Base-by-base conservation (phyloP, 2,329 filamentous ascomycete genomes). In the Stachybotrys elegans region DNA sequence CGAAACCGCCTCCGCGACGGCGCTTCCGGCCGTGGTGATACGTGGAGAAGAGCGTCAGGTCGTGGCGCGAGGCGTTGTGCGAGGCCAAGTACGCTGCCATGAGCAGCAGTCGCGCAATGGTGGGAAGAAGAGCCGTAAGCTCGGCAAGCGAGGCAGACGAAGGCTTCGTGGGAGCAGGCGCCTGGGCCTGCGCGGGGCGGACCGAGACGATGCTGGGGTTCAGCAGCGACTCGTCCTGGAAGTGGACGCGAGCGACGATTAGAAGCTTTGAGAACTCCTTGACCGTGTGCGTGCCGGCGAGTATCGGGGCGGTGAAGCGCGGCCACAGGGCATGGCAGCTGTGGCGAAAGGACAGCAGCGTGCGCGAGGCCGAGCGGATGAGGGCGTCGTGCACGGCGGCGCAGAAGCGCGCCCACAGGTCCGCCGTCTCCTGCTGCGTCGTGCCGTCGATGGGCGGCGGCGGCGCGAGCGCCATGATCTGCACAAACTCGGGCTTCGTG, bases 351-450 rank as follows among this genome's bases (percentile, higher is more conserved):
- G 79, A 78, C 2, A 85, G 75, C 13, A 97, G 73, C 29, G 92
- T 90, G 40, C 90, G 82, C 1, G 86, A 86, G 4, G 89, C 89
- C 38, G 88, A 82, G 50, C 85, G 88, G 40, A 85, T 81, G 12
- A 97, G 73, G 1, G 91, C 83, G 60, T 98, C 93, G 74, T 94
- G 93, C 13, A 95, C 82, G 5, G 88, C 88, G 40, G 81, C 81
- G 49, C 84, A 81, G 69, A 95, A 97, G 36, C 89, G 83, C 13
- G 80, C 71, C 86, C 87, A 93, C 14, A 92, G 77, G 65, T 86
- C 85, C 20, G 67, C 61, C 9, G 84, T 84, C 47, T 81, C 77
- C 39, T 70, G 65, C 39, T 61, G 53, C 2, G 68, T 72, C 19
- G 70, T 82, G 67, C 71, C 81, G 56, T 61, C 68, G 52, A 70